A percentile compares a stretch with the other conserved stretches of the same genome.
These are phyloP conservation scores for Nakaseomyces kungkrabaensis DNA, from an alignment of 1,139 yeast genomes.

Conservation along the genomic window DNA sequence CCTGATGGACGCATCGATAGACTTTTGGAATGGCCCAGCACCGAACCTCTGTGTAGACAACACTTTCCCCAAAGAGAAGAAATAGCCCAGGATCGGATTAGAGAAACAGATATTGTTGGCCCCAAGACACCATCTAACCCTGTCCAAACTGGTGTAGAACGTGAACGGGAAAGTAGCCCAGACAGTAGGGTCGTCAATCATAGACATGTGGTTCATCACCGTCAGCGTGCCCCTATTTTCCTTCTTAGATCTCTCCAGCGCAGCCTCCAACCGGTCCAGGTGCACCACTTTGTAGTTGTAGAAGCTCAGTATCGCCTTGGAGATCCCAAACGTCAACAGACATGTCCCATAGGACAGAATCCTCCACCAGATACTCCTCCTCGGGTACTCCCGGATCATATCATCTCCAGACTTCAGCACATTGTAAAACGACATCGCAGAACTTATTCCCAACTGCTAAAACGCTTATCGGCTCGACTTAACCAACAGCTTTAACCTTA, in stretches of 20 bases:
- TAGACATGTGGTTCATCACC: constrained; percentile 94
- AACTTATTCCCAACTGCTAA: no score
- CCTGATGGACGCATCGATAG: constrained; percentile 81
- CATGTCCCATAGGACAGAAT: constrained; percentile 62
- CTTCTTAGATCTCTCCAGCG: constrained; percentile 47
- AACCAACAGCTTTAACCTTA: no score
- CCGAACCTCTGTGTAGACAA: constrained; percentile 83
- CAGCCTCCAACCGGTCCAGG: constrained; percentile 53
- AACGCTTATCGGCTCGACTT: no score
- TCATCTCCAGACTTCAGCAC: constrained; percentile 71
- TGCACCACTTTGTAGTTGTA: constrained; percentile 57
- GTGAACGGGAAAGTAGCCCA: constrained; percentile 82
- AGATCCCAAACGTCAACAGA: constrained; percentile 49
- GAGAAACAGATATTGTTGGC: constrained; percentile 87
- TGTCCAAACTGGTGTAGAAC: constrained; percentile 51
- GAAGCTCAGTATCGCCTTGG: constrained; percentile 54
- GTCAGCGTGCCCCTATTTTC: constrained; percentile 74
- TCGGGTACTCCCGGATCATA: constrained; percentile 54
- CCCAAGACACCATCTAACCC: constrained; percentile 88
- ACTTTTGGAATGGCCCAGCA: constrained; percentile 83
- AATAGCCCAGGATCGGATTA: constrained; percentile 41
- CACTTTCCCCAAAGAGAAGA: constrained; percentile 82
- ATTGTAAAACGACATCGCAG: constrained; percentile 57
- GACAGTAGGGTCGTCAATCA: constrained; percentile 83
- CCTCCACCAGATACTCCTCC: constrained; percentile 54